Evolutionary conservation across 2,329 filamentous ascomycete genomes (phyloP), one percentile per base, ranked within the genome.

Genomic region (Cordyceps tenuipes): DNA sequence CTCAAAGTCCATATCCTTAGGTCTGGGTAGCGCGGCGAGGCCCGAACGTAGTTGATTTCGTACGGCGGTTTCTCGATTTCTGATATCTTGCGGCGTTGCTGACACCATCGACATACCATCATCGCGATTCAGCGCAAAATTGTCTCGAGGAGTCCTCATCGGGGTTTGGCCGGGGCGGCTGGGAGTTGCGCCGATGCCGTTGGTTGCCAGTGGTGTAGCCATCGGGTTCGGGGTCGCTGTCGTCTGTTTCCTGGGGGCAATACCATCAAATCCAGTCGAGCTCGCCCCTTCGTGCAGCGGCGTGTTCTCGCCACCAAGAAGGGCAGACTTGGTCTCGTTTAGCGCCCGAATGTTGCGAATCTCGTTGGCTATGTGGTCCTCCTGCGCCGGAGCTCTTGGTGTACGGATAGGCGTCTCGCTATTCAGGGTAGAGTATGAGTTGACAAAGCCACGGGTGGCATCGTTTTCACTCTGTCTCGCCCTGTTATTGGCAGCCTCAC

Each of bases 291-390:
- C 90, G 61, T 91, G 84, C 12, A 99, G 79, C 48, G 91, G 90
- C 0, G 91, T 92, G 68, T 97, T 97, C 65, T 99, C 94, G 15
- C 93, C 94, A 63, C 94, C 94, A 0, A 99, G 79, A 9, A 99
- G 78, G 10, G 90, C 96, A 21, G 94, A 97, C 68, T 97, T 90
- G 0, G 93, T 97, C 69, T 96, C 89, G 0, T 91, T 97, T 55
- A 97, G 78, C 8, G 94, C 90, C 64, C 89, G 85, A 52, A 97
- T 96, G 71, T 99, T 97, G 61, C 87, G 86, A 63, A 97, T 93
- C 73, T 99, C 94, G 71, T 97, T 99, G 65, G 93, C 91, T 62
- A 99, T 94, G 65, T 91, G 88, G 68, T 99, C 94, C 70, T 99
- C 92, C 70, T 96, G 90, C 52, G 91, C 89, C 0, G 94, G 89